These are phyloP conservation scores for Aureobasidium uvarum DNA, from an alignment of 2,329 filamentous ascomycete species.

Conservation along the genomic window DNA sequence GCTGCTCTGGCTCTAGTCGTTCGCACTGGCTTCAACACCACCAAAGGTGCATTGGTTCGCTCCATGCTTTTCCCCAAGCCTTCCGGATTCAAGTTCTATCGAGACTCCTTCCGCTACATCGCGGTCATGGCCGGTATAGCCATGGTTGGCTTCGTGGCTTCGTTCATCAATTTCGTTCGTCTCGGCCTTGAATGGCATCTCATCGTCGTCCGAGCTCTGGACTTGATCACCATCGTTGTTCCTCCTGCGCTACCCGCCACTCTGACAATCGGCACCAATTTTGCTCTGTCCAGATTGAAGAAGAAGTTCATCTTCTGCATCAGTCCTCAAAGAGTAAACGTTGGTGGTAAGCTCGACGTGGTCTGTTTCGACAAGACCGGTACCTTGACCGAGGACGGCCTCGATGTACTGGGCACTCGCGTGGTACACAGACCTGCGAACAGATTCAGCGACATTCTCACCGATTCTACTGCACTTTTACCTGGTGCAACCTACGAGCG, in stretches of 20 bases:
- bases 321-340: slow-evolving; percentile 93
- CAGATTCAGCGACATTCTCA: slow-evolving; percentile 73
- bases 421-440: slow-evolving; percentile 65
- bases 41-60: slow-evolving; percentile 89
- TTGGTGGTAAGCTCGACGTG: slow-evolving; percentile 91
- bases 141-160: slow-evolving; percentile 80
- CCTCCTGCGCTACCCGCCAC: slow-evolving; percentile 93
- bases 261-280: slow-evolving; percentile 93
- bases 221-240: slow-evolving; percentile 96
- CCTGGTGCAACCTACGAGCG: slow-evolving; percentile 55
- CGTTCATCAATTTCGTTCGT: slow-evolving; percentile 88
- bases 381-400: slow-evolving; percentile 92
- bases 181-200: slow-evolving; percentile 81
- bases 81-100: slow-evolving; percentile 97
- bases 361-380: slow-evolving; percentile 99
- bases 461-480: slow-evolving; percentile 61
- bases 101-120: slow-evolving; percentile 96
- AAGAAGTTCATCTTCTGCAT: slow-evolving; percentile 95
- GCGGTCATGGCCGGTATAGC: slow-evolving; percentile 92
- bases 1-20: slow-evolving; percentile 90
- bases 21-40: slow-evolving; percentile 94
- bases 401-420: slow-evolving; percentile 87
- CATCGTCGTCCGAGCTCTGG: slow-evolving; percentile 86
- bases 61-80: slow-evolving; percentile 99
- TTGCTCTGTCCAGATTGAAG: slow-evolving; percentile 82